Base-by-base conservation (phyloP, 2,329 filamentous ascomycete species). In the Cadophora malorum region DNA sequence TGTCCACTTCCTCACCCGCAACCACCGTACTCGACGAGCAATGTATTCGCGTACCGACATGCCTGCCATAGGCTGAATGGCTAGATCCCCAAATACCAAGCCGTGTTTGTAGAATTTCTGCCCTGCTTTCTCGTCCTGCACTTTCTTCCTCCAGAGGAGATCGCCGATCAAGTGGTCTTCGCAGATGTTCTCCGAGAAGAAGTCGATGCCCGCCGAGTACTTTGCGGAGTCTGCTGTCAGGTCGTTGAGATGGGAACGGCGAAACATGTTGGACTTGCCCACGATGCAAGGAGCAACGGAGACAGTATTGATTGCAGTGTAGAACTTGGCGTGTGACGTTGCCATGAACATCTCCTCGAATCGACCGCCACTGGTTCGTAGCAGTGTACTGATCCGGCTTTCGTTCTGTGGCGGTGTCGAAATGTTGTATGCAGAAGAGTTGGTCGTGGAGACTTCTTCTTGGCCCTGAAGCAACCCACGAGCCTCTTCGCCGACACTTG, bases 201-300 rank as follows among this genome's bases (percentile, higher is more conserved):
- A 94, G 79, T 98, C 94, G 71, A 99, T 90, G 0, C 96, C 96
- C 0, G 81, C 88, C 78, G 73, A 84, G 79, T 74, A 81, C 67
- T 65, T 79, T 72, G 74, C 81, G 73, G 70, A 78, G 75, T 35
- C 75, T 70, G 72, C 83, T 38, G 89, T 90, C 9, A 96, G 86
- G 72, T 86, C 86, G 79, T 97, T 88, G 45, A 99, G 88, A 75
- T 99, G 95, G 0, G 93, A 92, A 70, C 91, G 92, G 68, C 96
- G 91, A 81, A 98, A 99, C 94, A 99, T 98, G 81, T 96, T 98
- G 76, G 93, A 97, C 82, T 99, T 99, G 62, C 96, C 96, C 25
- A 98, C 91, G 67, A 97, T 91, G 79, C 96, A 99, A 9, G 96
- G 96, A 0, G 96, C 96, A 63, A 98, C 82, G 3, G 91, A 86